Evolutionary conservation across 1,139 yeast species (phyloP).

Genomic region (Pneumocystis canis): DNA sequence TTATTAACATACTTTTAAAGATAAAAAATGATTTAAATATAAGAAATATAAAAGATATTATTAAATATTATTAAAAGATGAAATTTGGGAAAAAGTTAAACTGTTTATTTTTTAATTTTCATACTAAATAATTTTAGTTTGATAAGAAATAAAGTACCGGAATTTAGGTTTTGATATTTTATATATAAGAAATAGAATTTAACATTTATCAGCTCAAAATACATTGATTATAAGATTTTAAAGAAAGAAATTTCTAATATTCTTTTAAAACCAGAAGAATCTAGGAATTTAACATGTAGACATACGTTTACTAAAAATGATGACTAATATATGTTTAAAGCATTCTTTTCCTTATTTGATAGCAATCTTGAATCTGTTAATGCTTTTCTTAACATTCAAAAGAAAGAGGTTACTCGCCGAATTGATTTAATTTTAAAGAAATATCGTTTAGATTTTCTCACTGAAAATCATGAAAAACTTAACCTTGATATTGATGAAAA

Average conservation of each 20-base stretch:
- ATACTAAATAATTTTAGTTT: slow-evolving; percentile 27
- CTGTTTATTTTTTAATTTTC: slow-evolving; percentile 12
- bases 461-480: slow-evolving; percentile 9
- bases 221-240: slow-evolving; percentile 73
- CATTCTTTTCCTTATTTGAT: slow-evolving; percentile 67
- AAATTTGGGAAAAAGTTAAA: slow-evolving; percentile 75
- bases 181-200: not conserved
- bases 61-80: slow-evolving; percentile 35
- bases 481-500: slow-evolving; percentile 46
- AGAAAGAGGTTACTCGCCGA: slow-evolving; percentile 52
- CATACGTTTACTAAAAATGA: not conserved
- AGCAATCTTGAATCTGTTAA: slow-evolving; percentile 72
- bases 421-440: slow-evolving; percentile 20
- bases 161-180: slow-evolving; percentile 43
- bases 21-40: not conserved
- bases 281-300: slow-evolving; percentile 8
- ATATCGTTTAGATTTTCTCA: slow-evolving; percentile 11
- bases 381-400: slow-evolving; percentile 59
- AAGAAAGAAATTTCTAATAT: slow-evolving; percentile 50
- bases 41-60: not conserved
- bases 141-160: slow-evolving; percentile 77
- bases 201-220: slow-evolving; percentile 30
- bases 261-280: slow-evolving; percentile 17
- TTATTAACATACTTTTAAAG: too few relatives aligned
- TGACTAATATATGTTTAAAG: slow-evolving; percentile 25